Percentiles rank a stretch among this genome's conserved stretches.
phyloP scores from a whole-genome alignment of 768 basidiomycete species.

The Boletus subcaerulescens region DNA sequence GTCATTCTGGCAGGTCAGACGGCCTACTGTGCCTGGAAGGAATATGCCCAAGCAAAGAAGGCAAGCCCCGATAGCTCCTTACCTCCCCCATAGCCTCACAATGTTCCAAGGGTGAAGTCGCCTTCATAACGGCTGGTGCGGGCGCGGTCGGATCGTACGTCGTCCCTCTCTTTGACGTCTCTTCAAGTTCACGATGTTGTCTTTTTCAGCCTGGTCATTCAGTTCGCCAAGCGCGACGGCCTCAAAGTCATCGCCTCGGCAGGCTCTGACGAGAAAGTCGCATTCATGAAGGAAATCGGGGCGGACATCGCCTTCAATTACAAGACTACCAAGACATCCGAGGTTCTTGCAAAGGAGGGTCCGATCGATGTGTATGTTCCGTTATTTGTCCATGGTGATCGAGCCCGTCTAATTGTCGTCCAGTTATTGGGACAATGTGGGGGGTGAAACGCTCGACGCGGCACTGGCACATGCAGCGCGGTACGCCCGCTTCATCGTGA shows the following conservation, averaged over 20 bases:
- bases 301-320: slow-evolving; percentile 2
- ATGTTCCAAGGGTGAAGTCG: background rate
- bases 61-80: background rate
- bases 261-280: slow-evolving; percentile 2
- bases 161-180: background rate
- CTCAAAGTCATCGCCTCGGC: slow-evolving; percentile 8
- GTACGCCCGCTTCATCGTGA: slow-evolving; percentile 6
- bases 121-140: slow-evolving; percentile 2
- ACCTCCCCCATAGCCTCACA: background rate
- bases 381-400: background rate
- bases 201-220: background rate
- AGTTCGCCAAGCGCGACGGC: slow-evolving; percentile 7
- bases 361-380: slow-evolving; percentile 1
- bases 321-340: slow-evolving; percentile 3
- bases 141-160: slow-evolving; percentile 4
- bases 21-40: slow-evolving; percentile 7
- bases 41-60: slow-evolving; percentile 2
- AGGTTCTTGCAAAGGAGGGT: slow-evolving; percentile 3
- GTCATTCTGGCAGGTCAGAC: background rate
- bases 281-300: slow-evolving; percentile 2
- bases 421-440: slow-evolving; percentile 6
- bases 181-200: background rate
- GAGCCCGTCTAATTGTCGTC: background rate
- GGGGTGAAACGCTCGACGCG: slow-evolving; percentile 2
- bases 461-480: slow-evolving; percentile 1